Percentiles rank a stretch among this genome's conserved stretches.
Evolutionary conservation across 2,329 filamentous ascomycete genomes (phyloP).

Genomic region (Coniella vitis): DNA sequence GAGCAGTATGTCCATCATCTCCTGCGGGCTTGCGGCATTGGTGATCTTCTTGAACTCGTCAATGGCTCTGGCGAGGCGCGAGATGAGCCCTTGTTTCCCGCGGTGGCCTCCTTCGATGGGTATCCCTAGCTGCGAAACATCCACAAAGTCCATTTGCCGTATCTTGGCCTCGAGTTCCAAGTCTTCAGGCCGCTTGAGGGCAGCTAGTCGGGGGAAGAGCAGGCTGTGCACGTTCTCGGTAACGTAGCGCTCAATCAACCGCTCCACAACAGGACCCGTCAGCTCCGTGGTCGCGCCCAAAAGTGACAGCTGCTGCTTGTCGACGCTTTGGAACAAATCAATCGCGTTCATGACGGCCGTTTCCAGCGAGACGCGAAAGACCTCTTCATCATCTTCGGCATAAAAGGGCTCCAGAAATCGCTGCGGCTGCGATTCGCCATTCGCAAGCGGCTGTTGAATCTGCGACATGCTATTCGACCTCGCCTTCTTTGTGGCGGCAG

Average conservation of each 20-base stretch:
- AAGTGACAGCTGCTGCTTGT: constrained; percentile 89
- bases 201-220: constrained; percentile 75
- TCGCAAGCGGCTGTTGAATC: constrained; percentile 3
- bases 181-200: constrained; percentile 74
- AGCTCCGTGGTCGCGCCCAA: constrained; percentile 89
- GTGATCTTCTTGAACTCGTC: constrained; percentile 85
- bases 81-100: constrained; percentile 75
- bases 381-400: constrained; percentile 83
- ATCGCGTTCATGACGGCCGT: constrained; percentile 90
- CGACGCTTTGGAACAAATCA: constrained; percentile 90
- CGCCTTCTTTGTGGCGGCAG: constrained; percentile 46
- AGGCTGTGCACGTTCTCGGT: constrained; percentile 88
- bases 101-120: constrained; percentile 69
- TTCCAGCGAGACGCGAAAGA: constrained; percentile 83
- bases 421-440: constrained; percentile 14
- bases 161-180: constrained; percentile 84
- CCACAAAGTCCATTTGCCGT: constrained; percentile 85
- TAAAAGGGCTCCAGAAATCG: constrained; percentile 55
- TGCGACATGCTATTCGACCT: constrained; percentile 41
- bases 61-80: constrained; percentile 69
- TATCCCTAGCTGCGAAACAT: constrained; percentile 91
- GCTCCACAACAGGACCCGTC: constrained; percentile 85
- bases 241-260: constrained; percentile 90
- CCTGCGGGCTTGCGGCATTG: constrained; percentile 70
- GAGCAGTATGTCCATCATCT: constrained; percentile 78